A percentile compares a stretch with the other conserved stretches of the same genome.
phyloP scores from a whole-genome alignment of 192 early-diverging fungal genomes.

The Blastocladiella britannica region DNA sequence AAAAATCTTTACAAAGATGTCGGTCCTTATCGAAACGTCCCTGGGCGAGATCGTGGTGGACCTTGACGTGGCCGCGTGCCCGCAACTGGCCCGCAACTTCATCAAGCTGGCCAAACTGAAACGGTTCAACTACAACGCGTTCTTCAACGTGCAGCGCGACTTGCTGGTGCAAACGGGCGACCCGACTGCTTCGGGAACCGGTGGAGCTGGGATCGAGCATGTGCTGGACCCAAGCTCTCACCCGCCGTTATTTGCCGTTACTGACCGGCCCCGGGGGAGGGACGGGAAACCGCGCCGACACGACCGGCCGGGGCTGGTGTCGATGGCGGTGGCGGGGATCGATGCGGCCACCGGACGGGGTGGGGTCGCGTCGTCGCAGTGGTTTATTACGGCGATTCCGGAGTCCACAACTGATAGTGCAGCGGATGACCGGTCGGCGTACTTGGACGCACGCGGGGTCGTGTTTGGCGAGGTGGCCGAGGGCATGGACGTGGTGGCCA shows the following conservation, averaged over 20 bases:
- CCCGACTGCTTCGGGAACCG: slow-evolving; percentile 45
- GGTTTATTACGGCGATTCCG: too few relatives aligned
- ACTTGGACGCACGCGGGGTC: slow-evolving; percentile 60
- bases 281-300: too few relatives aligned
- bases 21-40: slow-evolving; percentile 73
- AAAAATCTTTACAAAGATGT: too few relatives aligned
- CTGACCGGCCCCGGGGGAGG: slow-evolving; percentile 8
- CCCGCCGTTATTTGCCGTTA: too few relatives aligned
- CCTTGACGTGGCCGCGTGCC: slow-evolving; percentile 50
- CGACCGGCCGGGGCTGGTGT: neutral
- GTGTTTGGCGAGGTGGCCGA: slow-evolving; percentile 77
- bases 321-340: neutral
- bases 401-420: too few relatives aligned
- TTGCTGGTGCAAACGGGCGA: slow-evolving; percentile 63
- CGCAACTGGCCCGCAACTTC: slow-evolving; percentile 51
- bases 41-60: slow-evolving; percentile 77
- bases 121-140: slow-evolving; percentile 62
- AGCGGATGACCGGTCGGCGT: slow-evolving; percentile 45
- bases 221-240: too few relatives aligned
- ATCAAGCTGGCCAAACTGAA: slow-evolving; percentile 78
- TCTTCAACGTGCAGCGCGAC: slow-evolving; percentile 59
- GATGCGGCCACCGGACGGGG: neutral
- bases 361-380: slow-evolving; percentile 50
- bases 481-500: slow-evolving; percentile 67
- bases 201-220: slow-evolving; percentile 41